phyloP scores from a whole-genome alignment of 1,139 yeast species.

The Pneumocystis jirovecii region DNA sequence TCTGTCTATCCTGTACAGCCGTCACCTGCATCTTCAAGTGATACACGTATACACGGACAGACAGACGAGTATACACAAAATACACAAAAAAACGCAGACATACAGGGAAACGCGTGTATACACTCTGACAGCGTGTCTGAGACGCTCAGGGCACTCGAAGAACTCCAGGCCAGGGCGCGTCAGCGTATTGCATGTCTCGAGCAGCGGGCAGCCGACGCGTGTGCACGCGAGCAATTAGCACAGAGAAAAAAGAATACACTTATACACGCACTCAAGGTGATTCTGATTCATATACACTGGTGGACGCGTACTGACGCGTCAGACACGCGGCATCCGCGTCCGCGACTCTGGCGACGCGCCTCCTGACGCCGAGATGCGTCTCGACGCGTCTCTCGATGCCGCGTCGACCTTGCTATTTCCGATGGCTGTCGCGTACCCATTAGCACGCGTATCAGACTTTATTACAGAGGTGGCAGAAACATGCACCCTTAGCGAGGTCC shows the following conservation, averaged over 20 bases:
- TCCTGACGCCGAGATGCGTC: conserved; percentile 26
- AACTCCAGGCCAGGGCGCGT: conserved; percentile 6
- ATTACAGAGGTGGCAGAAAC: conserved; percentile 61
- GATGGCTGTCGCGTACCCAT: conserved; percentile 66
- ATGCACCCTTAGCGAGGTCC: conserved; percentile 31
- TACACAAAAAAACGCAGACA: too few species aligned
- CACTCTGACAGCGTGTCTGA: too few species aligned
- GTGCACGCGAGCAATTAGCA: too few species aligned
- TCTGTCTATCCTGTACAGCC: conserved; percentile 46
- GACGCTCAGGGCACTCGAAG: conserved; percentile 25
- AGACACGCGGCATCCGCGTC: conserved; percentile 18
- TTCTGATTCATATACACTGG: too few species aligned
- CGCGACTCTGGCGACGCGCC: conserved; percentile 10
- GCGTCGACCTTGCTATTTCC: conserved; percentile 73
- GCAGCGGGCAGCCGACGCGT: too few species aligned
- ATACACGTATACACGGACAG: too few species aligned
- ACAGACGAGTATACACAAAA: too few species aligned
- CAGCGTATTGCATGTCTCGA: too few species aligned
- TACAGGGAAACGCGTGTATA: too few species aligned
- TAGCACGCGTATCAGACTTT: conserved; percentile 71
- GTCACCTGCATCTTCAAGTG: conserved; percentile 52
- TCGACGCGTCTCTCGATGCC: conserved; percentile 59
- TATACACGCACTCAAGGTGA: conserved; percentile 1
- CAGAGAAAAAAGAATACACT: too few species aligned
- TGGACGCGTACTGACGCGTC: too few species aligned